phyloP scores from a whole-genome alignment of 1,284 basidiomycete species.

The Volvariella surrecta region DNA sequence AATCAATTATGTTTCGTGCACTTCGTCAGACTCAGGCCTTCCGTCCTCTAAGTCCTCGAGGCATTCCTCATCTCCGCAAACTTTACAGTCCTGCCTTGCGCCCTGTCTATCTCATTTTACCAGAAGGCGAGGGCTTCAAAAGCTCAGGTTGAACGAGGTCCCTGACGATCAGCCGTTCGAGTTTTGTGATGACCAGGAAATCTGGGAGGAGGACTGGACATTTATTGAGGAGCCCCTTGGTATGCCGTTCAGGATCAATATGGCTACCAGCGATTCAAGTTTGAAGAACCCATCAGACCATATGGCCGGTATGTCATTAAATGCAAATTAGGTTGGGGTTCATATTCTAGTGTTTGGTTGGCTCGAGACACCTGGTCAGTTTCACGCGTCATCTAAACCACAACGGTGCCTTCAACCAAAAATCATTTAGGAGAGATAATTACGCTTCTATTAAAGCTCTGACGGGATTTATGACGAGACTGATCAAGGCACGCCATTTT shows the following conservation, averaged over 20 bases:
- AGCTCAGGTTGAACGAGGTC: too few relatives aligned
- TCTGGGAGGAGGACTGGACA: too few relatives aligned
- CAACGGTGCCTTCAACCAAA: conserved; percentile 6
- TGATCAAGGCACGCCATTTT: conserved; percentile 11
- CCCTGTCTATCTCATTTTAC: too few relatives aligned
- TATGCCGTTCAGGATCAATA: conserved; percentile 16
- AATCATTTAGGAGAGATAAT: conserved; percentile 13
- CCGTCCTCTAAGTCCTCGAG: too few relatives aligned
- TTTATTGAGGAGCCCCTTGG: conserved; percentile 22
- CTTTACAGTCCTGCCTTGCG: too few relatives aligned
- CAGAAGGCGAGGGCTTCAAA: too few relatives aligned
- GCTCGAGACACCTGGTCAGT: conserved; percentile 18
- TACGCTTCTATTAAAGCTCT: conserved; percentile 24
- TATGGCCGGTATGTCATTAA: conserved; percentile 17
- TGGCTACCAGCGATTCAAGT: conserved; percentile 19
- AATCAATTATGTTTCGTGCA: too few relatives aligned
- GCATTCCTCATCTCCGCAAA: too few relatives aligned
- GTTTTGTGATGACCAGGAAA: too few relatives aligned
- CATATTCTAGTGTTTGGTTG: conserved; percentile 23
- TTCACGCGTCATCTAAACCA: neutral
- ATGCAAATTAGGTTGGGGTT: conserved; percentile 25
- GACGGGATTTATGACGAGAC: conserved; percentile 17
- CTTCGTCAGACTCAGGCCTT: too few relatives aligned
- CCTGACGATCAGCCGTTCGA: too few relatives aligned
- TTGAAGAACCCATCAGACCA: conserved; percentile 18